Evolutionary conservation across 768 basidiomycete species (phyloP), one percentile per base, ranked within the genome.

Genomic region (Tulasnella sp.): DNA sequence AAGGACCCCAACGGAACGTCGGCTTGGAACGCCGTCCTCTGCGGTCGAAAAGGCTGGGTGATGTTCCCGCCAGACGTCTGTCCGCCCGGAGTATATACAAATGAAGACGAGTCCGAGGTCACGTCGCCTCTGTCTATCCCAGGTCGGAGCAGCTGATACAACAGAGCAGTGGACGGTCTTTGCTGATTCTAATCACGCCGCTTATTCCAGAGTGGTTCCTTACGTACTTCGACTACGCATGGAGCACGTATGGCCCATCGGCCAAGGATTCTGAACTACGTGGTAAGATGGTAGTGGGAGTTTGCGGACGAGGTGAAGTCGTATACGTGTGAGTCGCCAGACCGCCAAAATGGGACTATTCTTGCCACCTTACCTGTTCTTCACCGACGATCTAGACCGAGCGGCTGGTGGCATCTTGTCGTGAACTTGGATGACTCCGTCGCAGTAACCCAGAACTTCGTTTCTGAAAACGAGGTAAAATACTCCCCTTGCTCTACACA

Each of bases 401-500:
- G 78, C 19, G 83, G 82, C n/a, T 84, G 82, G 81, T 84, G 84
- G 84, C 84, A 84, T 75, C 79, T 83, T 74, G 84, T 84, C 34
- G 75, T 84, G 36, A 84, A 84, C 76, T 81, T 84, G 56, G 80
- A 82, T 8, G 79, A 81, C 21, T 81, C 82, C 18, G 75, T 84
- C 52, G 84, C 84, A 18, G 83, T 84, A n/a, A 84, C 84, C 14
- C 84, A 84, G 74, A 84, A 84, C 81, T 84, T 82, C 56, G 83
- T 84, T 18, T 83, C 83, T 7, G 71, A 44, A 24, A 52, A 71
- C 58, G 83, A 82, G 71, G 80, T 76, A 8, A 34, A 73, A 44
- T 24, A 36, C 7, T 42, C 14, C 5, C 34, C 18, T 14, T 46
- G 40, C 5, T 42, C 31, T 9, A 8, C 31, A 24, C 38, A n/a